These are phyloP conservation scores for Metschnikowia kunwiensis DNA, from an alignment of 805 yeast species.

Conservation along the genomic window DNA sequence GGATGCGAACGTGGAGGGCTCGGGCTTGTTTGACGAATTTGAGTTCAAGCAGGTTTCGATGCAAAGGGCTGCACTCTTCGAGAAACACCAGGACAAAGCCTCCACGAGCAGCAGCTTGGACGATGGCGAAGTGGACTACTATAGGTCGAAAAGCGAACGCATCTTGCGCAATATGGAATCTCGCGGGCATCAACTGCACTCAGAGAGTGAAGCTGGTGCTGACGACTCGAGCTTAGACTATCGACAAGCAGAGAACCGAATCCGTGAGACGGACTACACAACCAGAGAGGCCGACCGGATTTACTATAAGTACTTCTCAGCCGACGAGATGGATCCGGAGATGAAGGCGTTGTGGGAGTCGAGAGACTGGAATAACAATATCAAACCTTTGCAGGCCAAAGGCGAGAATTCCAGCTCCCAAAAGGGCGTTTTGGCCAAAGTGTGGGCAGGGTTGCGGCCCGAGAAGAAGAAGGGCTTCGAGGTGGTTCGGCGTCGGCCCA, in stretches of 20 bases:
- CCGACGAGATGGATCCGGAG: slow-evolving; percentile 49
- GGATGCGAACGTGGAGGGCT: not conserved
- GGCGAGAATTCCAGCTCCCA: not conserved
- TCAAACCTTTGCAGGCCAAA: slow-evolving; percentile 3
- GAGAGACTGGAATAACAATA: slow-evolving; percentile 25
- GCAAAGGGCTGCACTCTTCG: not conserved
- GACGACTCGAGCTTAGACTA: slow-evolving; percentile 4
- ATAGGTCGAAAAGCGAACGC: slow-evolving; percentile 14
- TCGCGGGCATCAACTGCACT: not conserved
- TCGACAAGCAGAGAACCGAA: slow-evolving; percentile 13
- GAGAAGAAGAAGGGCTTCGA: slow-evolving; percentile 25
- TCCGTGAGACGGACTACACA: slow-evolving; percentile 46
- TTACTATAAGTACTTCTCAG: slow-evolving; percentile 37
- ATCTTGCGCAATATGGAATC: slow-evolving; percentile 7
- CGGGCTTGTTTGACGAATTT: slow-evolving; percentile 3
- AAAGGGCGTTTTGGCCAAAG: not conserved
- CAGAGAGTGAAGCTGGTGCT: not conserved
- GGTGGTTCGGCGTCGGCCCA: slow-evolving; percentile 35
- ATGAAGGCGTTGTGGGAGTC: slow-evolving; percentile 51
- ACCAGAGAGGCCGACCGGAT: slow-evolving; percentile 60
- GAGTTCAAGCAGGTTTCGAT: slow-evolving; percentile 13
- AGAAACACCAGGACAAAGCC: not conserved
- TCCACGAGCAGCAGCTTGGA: slow-evolving; percentile 6
- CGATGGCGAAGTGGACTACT: slow-evolving; percentile 17
- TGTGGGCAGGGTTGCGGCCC: slow-evolving; percentile 5